Conservation (phyloP, 2,329 filamentous ascomycete genomes). For the Cercospora berteroae region DNA sequence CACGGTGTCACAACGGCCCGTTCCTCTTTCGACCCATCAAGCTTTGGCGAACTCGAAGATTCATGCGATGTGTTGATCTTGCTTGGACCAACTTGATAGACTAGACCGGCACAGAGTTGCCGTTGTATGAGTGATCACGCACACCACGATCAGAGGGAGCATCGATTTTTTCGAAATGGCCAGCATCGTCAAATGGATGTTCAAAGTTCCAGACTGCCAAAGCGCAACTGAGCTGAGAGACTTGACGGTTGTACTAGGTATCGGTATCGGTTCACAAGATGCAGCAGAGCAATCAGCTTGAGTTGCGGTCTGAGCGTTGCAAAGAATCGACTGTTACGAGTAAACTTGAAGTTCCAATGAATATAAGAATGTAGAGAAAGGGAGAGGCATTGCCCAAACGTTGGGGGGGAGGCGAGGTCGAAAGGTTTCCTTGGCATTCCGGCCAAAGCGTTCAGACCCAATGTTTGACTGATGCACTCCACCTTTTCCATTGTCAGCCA, state of each 20-base stretch:
- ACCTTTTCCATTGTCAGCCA: neutral
- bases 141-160: no score
- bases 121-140: no score
- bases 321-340: no score
- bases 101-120: no score
- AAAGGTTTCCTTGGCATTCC: neutral
- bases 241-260: no score
- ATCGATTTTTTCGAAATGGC: no score
- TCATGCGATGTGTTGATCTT: neutral
- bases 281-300: no score
- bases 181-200: neutral
- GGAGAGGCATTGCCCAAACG: neutral
- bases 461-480: neutral
- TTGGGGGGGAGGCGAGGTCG: neutral
- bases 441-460: neutral
- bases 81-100: no score
- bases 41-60: neutral
- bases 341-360: no score
- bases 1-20: neutral
- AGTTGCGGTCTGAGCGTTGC: no score
- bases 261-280: no score
- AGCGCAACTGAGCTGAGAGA: neutral
- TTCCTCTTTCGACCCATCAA: neutral
- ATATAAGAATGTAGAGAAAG: no score
- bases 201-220: neutral